Percentiles rank a stretch among this genome's conserved stretches.
Conservation (phyloP, 75 land plant genomes). For the Selaginella moellendorffii region DNA sequence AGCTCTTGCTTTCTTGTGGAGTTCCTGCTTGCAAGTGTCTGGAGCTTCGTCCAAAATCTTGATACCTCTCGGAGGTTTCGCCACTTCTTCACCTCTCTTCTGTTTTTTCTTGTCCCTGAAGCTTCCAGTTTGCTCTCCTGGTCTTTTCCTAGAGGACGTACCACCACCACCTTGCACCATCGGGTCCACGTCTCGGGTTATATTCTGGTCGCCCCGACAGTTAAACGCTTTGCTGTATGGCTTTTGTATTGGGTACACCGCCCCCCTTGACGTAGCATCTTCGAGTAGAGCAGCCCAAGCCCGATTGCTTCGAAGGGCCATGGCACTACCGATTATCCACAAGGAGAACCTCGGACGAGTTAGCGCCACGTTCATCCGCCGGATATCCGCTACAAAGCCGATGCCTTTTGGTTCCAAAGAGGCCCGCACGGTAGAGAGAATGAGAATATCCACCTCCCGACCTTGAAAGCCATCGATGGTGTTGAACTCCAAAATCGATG, state of each 20-base stretch:
- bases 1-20: too few relatives aligned
- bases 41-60: too few relatives aligned
- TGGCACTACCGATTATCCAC: slow-evolving; percentile 87
- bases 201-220: too few relatives aligned
- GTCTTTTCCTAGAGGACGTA: too few relatives aligned
- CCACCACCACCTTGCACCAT: too few relatives aligned
- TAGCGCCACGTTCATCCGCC: slow-evolving; percentile 96
- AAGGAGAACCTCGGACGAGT: slow-evolving; percentile 78
- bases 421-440: slow-evolving; percentile 92
- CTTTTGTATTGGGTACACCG: slow-evolving; percentile 27
- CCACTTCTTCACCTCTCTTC: too few relatives aligned
- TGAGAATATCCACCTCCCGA: slow-evolving; percentile 76
- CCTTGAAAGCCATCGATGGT: slow-evolving; percentile 99
- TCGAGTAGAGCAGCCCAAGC: slow-evolving; percentile 70
- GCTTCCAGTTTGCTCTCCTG: too few relatives aligned
- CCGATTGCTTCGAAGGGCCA: slow-evolving; percentile 40
- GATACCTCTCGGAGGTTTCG: too few relatives aligned
- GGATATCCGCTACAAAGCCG: slow-evolving; percentile 96
- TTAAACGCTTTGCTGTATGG: slow-evolving; percentile 42
- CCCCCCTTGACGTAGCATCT: slow-evolving; percentile 54
- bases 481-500: slow-evolving; percentile 62
- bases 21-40: too few relatives aligned
- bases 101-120: too few relatives aligned
- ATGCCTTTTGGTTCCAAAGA: slow-evolving; percentile 28
- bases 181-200: too few relatives aligned